Percentiles rank a stretch among this genome's conserved stretches.
Conservation (phyloP, 495 filamentous ascomycete genomes). For the Aspergillus campestris region DNA sequence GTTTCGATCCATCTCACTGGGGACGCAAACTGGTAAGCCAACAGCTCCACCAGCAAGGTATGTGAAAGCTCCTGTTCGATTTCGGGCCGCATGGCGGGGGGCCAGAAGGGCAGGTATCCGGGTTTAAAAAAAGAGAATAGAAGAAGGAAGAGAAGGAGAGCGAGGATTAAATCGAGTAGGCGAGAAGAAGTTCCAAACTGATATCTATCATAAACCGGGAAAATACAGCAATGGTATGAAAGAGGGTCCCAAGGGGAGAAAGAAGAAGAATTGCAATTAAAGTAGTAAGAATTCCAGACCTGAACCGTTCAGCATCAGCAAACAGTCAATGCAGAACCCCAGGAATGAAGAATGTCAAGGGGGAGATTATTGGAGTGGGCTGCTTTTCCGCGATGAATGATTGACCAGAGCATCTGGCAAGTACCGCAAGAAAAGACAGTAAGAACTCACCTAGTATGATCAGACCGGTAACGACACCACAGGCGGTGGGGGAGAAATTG, state of each 20-base stretch:
- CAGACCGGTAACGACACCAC: not conserved
- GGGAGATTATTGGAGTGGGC: too few species aligned
- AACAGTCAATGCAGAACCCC: not conserved
- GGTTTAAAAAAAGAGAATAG: constrained; percentile 6
- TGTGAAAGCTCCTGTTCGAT: constrained; percentile 97
- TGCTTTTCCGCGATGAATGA: not conserved
- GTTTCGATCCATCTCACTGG: constrained; percentile 99
- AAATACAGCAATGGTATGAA: not conserved
- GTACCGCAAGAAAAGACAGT: not conserved
- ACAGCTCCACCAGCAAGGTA: constrained; percentile 93
- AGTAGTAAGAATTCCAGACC: constrained; percentile 2
- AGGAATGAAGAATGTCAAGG: too few species aligned
- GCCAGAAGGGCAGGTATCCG: constrained; percentile 7
- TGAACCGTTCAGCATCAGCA: not conserved
- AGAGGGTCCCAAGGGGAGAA: not conserved
- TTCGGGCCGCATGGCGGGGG: constrained; percentile 83
- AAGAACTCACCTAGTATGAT: not conserved
- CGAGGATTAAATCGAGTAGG: not conserved
- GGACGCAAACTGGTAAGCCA: constrained; percentile 98
- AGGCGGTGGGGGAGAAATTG: constrained; percentile 5
- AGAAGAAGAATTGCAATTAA: not conserved
- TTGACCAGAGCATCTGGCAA: not conserved
- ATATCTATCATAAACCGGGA: not conserved
- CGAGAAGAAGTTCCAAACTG: too few species aligned
- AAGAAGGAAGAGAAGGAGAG: not conserved